Base-by-base conservation (phyloP, 345 rosid genomes). In the Salix brachista region DNA sequence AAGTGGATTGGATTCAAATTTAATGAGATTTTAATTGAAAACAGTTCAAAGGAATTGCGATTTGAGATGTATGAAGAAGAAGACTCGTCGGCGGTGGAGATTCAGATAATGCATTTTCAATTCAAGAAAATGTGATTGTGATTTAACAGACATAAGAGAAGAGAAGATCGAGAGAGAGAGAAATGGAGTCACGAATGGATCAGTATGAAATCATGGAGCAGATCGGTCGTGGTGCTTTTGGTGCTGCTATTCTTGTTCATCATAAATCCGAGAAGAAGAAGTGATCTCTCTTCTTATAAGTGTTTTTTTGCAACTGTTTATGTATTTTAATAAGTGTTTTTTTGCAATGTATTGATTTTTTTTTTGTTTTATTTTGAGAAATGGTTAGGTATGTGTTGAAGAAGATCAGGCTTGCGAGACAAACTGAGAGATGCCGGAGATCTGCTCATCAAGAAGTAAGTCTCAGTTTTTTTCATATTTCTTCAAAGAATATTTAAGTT, bases 201-300 rank as follows among this genome's bases (percentile, higher is more conserved):
- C 97, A 89, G 76, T 96, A 96, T 64, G 99, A 96, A 91, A 89
- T 96, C 86, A 96, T 96, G 98, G 99, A 93, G 80, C 99, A 93
- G 93, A 93, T 96, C 87, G 99, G 98, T 11, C 91, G 99, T 34
- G 99, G 99, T 2, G 99, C 99, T 2, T 96, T 96, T 54, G 99
- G 99, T 30, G 97, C 97, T 16, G 99, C 99, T 61, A 96, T 96
- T 88, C 91, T 96, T 16, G 99, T 96, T 67, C 86, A 87, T 81
- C 97, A 96, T 85, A 93, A 88, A 77, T 84, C 96, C 19, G 97
- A 96, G 90, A 93, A 87, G 86, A 96, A 91, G 88, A 96, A 91
- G 98, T 93, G 80, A 39, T 71, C 17, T 50, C 7, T 42, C 18
- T 68, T 4, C 46, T 52, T n/a, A 56, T 56, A 19, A 61, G 13